Conservation (phyloP, 768 basidiomycete species). For the Rhodotorula graminis region DNA sequence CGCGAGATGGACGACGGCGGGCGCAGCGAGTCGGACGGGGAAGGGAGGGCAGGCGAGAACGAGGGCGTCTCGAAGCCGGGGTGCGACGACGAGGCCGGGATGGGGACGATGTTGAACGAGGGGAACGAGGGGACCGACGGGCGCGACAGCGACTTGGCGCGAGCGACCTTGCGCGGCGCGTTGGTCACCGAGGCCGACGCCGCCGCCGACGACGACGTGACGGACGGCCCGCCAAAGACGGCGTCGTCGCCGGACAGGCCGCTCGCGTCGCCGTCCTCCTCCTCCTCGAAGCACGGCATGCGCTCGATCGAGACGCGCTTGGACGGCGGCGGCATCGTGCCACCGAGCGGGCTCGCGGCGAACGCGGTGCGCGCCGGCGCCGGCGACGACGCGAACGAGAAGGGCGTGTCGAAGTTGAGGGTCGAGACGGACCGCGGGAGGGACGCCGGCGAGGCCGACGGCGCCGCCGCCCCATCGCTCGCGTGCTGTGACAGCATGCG, state of each 20-base stretch:
- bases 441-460: conserved; percentile 1
- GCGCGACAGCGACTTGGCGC: conserved; percentile 29
- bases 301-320: conserved; percentile 37
- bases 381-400: not conserved
- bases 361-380: not conserved
- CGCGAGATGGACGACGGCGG: conserved; percentile 1
- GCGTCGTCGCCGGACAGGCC: conserved; percentile 21
- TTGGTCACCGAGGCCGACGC: not conserved
- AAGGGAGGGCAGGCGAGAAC: conserved; percentile 19
- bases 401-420: conserved; percentile 20
- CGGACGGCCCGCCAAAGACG: conserved; percentile 27
- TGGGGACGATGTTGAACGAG: conserved; percentile 25
- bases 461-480: not conserved
- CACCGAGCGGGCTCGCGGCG: not conserved
- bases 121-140: conserved; percentile 26
- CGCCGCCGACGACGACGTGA: not conserved
- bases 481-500: conserved; percentile 29
- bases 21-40: not conserved
- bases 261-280: conserved; percentile 13
- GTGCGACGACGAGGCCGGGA: conserved; percentile 32
- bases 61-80: conserved; percentile 32
- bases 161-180: conserved; percentile 14
- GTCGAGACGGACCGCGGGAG: not conserved
- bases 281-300: conserved; percentile 11
- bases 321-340: conserved; percentile 20